Base-by-base conservation (phyloP, 2,329 filamentous ascomycete genomes). In the Botrytis sinoallii region DNA sequence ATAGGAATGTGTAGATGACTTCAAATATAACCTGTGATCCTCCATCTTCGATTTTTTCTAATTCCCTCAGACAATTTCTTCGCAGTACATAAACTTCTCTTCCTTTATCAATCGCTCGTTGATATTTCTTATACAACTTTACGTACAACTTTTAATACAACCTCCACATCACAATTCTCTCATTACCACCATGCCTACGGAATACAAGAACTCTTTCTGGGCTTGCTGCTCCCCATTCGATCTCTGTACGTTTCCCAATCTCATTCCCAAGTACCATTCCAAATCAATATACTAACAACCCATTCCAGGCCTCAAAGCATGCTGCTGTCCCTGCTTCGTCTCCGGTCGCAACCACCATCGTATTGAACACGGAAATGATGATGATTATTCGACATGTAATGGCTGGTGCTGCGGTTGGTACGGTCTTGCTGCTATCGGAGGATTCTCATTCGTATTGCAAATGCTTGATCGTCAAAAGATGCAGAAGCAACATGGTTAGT, bases 271-370 rank as follows among this genome's bases (percentile, higher is more conserved):
- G 18, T 22, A 6, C 29, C 16, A 18, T 44, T 44, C 8, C 20
- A n/a, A 44, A 22, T 9, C 14, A 44, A 22, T 8, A n/a, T 70
- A 44, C 38, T 70, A 35, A 70, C 1, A 61, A 70, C 22, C 35
- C 65, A 22, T 29, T 35, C 1, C 3, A 73, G 72, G 64, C 16
- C 7, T 59, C 18, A 69, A 74, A 38, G 22, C 70, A n/a, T 42
- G n/a, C 3, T 73, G 32, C 70, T 73, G 70, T 32, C 71, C 73
- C 32, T 74, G 70, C n/a, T 68, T 74, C 10, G 73, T 74, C 35
- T 67, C 32, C 20, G 73, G 73, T 12, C 61, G 63, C 22, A 74
- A 74, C 29, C 73, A 73, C 25, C n/a, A 74, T 29, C 73, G 70
- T 22, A 63, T 68, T 20, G 16, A 67, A 4, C 16, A 74, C 22